Percentiles rank a stretch among this genome's conserved stretches.
Evolutionary conservation across 2,329 filamentous ascomycete species (phyloP).

Genomic region (Botrytis cinerea): DNA sequence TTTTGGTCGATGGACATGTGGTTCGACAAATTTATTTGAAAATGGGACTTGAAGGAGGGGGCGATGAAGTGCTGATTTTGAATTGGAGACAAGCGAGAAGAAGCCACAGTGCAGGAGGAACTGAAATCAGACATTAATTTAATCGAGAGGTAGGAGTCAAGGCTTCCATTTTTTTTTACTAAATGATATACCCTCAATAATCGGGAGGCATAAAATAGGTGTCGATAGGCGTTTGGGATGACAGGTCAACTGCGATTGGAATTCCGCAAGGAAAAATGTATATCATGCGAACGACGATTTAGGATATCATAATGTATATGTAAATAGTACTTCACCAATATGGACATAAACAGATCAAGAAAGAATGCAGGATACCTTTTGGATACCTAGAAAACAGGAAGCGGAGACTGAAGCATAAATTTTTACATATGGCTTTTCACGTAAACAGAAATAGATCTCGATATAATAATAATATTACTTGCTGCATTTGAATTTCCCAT

Average conservation of each 20-base stretch:
- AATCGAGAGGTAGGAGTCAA: not conserved
- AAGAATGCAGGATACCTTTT: not conserved
- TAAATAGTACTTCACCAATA: not conserved
- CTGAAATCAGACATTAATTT: not conserved
- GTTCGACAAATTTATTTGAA: slow-evolving; percentile 38
- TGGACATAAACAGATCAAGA: not conserved
- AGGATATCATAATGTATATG: slow-evolving; percentile 18
- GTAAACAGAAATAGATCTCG: not conserved
- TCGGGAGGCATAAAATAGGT: not conserved
- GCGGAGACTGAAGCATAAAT: not conserved
- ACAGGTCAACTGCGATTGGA: not conserved
- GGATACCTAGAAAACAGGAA: not conserved
- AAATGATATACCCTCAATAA: not conserved
- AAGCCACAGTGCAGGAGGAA: not conserved
- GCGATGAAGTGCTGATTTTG: slow-evolving; percentile 36
- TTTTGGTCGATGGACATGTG: slow-evolving; percentile 39
- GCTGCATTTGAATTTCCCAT: not conserved
- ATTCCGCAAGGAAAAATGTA: too few species aligned
- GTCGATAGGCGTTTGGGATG: not conserved
- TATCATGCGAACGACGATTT: slow-evolving; percentile 7
- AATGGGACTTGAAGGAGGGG: slow-evolving; percentile 28
- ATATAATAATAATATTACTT: not conserved
- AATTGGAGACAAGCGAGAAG: slow-evolving; percentile 32
- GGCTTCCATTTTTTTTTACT: not conserved
- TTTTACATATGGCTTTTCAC: not conserved